Conservation (phyloP, 768 basidiomycete species). For the Suillus fuscotomentosus region DNA sequence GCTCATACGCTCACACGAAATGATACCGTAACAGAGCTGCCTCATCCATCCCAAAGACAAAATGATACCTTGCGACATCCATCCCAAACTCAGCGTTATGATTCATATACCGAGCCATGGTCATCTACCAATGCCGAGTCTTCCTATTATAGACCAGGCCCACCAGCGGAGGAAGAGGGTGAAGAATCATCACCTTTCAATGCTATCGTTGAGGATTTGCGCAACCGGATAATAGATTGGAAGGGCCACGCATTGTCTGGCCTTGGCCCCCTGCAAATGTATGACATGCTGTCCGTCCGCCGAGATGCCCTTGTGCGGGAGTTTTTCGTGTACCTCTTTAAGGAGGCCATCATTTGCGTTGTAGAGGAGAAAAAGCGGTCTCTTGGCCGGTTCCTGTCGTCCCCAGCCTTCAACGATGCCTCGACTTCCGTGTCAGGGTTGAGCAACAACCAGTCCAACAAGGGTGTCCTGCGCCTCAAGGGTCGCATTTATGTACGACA, state of each 20-base stretch:
- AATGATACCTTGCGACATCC: neutral
- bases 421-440: slow-evolving; percentile 39
- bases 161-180: slow-evolving; percentile 47
- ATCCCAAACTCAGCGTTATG: slow-evolving; percentile 11
- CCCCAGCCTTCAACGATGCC: slow-evolving; percentile 54
- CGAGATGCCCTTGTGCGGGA: slow-evolving; percentile 89
- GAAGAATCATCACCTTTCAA: slow-evolving; percentile 58
- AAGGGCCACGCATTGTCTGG: slow-evolving; percentile 91
- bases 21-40: slow-evolving; percentile 20
- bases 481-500: slow-evolving; percentile 95
- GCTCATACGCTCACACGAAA: slow-evolving; percentile 18
- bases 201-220: slow-evolving; percentile 84
- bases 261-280: slow-evolving; percentile 88
- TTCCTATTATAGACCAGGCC: slow-evolving; percentile 28
- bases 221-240: slow-evolving; percentile 92
- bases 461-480: slow-evolving; percentile 85
- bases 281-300: slow-evolving; percentile 85
- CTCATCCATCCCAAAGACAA: slow-evolving; percentile 16
- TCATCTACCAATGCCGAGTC: slow-evolving; percentile 26
- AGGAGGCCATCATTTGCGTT: slow-evolving; percentile 98
- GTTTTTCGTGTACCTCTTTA: slow-evolving; percentile 96
- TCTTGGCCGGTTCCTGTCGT: slow-evolving; percentile 70
- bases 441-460: slow-evolving; percentile 32
- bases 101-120: slow-evolving; percentile 22
- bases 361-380: slow-evolving; percentile 91